Conservation (phyloP, 1,284 basidiomycete genomes). For the Prillingera fragicola region DNA sequence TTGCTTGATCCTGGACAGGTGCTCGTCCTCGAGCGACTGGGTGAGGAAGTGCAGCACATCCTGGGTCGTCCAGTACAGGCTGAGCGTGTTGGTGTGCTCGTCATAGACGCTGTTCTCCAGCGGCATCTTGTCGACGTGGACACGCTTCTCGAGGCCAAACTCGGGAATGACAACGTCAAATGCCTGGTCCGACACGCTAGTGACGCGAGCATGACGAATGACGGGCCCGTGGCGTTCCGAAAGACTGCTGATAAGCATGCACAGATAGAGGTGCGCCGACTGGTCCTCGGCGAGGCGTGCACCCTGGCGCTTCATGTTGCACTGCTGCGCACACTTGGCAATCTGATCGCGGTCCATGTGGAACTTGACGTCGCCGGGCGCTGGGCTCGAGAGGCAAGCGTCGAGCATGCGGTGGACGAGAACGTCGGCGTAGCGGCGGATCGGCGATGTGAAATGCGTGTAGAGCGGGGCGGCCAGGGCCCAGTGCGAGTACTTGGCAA, state of each 20-base stretch:
- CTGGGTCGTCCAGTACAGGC: constrained; percentile 65
- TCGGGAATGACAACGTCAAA: constrained; percentile 87
- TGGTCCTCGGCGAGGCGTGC: constrained; percentile 91
- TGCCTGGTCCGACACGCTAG: constrained; percentile 87
- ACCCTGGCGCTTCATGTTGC: constrained; percentile 69
- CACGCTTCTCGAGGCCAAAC: constrained; percentile 95
- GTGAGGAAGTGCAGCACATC: constrained; percentile 93
- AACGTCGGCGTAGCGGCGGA: constrained; percentile 81
- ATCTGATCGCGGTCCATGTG: constrained; percentile 94
- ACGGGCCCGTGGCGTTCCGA: constrained; percentile 93
- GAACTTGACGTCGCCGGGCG: constrained; percentile 69
- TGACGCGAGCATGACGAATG: constrained; percentile 83
- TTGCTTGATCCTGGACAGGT: constrained; percentile 84
- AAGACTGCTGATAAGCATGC: constrained; percentile 80
- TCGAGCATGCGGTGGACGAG: constrained; percentile 96
- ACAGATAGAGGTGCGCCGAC: constrained; percentile 89
- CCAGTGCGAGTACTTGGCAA: constrained; percentile 94
- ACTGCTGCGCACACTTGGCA: constrained; percentile 94
- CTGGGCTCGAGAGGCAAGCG: constrained; percentile 63
- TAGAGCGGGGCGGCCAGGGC: constrained; percentile 86
- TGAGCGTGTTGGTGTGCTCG: constrained; percentile 77
- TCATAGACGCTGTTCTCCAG: constrained; percentile 95
- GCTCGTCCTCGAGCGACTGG: constrained; percentile 82
- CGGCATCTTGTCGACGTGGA: constrained; percentile 98
- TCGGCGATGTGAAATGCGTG: constrained; percentile 94